Evolutionary conservation across 139 green algal species (phyloP).

Genomic region (Coelastrella sp.): DNA sequence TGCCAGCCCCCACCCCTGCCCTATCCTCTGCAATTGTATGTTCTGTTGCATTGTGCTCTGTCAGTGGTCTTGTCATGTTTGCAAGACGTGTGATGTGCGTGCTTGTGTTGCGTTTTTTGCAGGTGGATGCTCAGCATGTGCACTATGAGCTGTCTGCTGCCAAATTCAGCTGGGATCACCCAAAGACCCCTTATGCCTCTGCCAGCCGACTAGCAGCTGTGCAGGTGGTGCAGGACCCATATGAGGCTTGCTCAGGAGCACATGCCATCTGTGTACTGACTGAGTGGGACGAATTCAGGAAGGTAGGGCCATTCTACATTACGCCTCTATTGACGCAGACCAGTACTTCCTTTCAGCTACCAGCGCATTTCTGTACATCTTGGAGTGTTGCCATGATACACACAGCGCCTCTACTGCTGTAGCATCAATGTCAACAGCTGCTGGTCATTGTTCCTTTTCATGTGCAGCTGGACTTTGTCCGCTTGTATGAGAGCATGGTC

Average conservation of each 20-base stretch:
- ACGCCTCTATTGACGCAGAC: too few species aligned
- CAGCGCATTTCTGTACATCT: too few species aligned
- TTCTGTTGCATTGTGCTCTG: neutral
- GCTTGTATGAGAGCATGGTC: constrained; percentile 90
- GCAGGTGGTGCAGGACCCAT: constrained; percentile 60
- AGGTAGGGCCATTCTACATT: constrained; percentile 44
- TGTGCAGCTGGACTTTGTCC: constrained; percentile 74
- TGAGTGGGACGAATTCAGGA: constrained; percentile 99
- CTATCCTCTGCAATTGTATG: too few species aligned
- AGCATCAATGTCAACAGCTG: too few species aligned
- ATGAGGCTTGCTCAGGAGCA: constrained; percentile 78
- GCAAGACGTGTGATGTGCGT: neutral
- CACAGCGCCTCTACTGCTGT: too few species aligned
- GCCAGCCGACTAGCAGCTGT: constrained; percentile 45
- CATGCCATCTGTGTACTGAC: constrained; percentile 95
- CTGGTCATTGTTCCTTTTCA: neutral
- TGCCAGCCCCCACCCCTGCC: neutral
- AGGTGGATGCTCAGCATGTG: constrained; percentile 82
- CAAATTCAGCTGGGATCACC: constrained; percentile 97
- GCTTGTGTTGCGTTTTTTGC: neutral
- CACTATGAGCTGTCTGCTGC: constrained; percentile 82
- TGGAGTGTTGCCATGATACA: too few species aligned
- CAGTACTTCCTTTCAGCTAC: too few species aligned
- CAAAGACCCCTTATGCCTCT: constrained; percentile 56
- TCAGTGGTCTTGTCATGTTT: neutral